Percentiles rank a stretch among this genome's conserved stretches.
Evolutionary conservation across 805 yeast species (phyloP).

Genomic region (Grigorovia jiainica): DNA sequence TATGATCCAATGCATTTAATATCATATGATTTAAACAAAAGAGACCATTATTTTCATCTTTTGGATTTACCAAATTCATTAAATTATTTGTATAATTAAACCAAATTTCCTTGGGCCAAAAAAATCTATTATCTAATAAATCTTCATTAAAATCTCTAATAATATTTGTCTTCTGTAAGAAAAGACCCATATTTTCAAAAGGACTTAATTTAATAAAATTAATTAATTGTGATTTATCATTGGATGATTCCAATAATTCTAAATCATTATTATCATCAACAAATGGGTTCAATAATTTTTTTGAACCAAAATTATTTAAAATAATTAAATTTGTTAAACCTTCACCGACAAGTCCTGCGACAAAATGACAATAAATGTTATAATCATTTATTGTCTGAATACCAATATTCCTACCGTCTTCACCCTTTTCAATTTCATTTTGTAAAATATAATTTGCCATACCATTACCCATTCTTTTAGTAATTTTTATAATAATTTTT

Average conservation of each 20-base stretch:
- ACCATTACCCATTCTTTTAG: conserved; percentile 88
- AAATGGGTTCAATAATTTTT: conserved; percentile 35
- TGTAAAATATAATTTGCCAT: conserved; percentile 89
- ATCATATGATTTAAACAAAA: conserved; percentile 76
- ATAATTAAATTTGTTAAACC: conserved; percentile 81
- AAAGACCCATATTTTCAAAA: conserved; percentile 85
- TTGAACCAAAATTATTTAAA: conserved; percentile 60
- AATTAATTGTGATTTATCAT: conserved; percentile 36
- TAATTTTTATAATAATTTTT: conserved; percentile 66
- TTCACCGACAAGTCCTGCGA: conserved; percentile 96
- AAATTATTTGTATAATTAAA: conserved; percentile 57
- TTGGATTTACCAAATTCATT: conserved; percentile 46
- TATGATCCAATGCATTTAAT: conserved; percentile 69
- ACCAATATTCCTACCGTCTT: conserved; percentile 32
- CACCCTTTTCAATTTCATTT: conserved; percentile 51
- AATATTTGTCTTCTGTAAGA: conserved; percentile 91
- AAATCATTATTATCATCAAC: too few relatives aligned
- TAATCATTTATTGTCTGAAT: conserved; percentile 71
- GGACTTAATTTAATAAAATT: background rate
- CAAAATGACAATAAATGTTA: conserved; percentile 89
- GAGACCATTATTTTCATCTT: conserved; percentile 45
- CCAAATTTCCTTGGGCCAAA: conserved; percentile 97
- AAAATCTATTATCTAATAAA: conserved; percentile 80
- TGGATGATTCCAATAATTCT: too few relatives aligned
- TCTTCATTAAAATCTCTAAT: conserved; percentile 94